phyloP scores from a whole-genome alignment of 2,329 filamentous ascomycete species.

The Stagonosporopsis cucurbitacearum region DNA sequence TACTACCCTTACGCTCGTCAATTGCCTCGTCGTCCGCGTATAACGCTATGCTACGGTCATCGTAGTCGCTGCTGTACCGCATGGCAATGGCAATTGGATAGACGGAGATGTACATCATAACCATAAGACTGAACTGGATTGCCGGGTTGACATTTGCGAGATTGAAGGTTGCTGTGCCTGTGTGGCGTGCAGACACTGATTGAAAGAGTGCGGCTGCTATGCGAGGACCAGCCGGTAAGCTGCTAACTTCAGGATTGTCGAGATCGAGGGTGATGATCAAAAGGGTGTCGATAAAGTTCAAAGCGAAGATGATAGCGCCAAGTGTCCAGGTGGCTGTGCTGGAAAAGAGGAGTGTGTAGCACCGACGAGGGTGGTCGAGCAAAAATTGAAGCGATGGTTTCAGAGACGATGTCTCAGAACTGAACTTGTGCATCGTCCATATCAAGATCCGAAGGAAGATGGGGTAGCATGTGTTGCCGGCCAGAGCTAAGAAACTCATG shows the following conservation, averaged over 20 bases:
- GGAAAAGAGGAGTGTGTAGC: constrained; percentile 68
- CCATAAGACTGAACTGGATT: constrained; percentile 63
- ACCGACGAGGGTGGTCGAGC: constrained; percentile 66
- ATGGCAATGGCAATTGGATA: constrained; percentile 68
- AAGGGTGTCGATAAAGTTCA: constrained; percentile 59
- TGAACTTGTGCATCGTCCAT: constrained; percentile 60
- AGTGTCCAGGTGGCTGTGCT: constrained; percentile 64
- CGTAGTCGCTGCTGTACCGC: constrained; percentile 63
- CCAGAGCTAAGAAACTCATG: constrained; percentile 58
- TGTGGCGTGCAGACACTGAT: constrained; percentile 58
- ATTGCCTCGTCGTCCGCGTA: constrained; percentile 50
- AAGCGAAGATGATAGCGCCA: constrained; percentile 55
- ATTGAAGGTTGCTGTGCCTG: constrained; percentile 56
- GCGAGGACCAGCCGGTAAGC: constrained; percentile 54
- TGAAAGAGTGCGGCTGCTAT: constrained; percentile 65
- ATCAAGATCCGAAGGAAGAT: constrained; percentile 64
- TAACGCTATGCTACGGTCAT: constrained; percentile 65
- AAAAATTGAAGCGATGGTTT: constrained; percentile 61
- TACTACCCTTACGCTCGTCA: constrained; percentile 18
- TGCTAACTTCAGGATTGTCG: constrained; percentile 57
- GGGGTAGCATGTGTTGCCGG: constrained; percentile 63
- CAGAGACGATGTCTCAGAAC: constrained; percentile 46
- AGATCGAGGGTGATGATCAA: constrained; percentile 46
- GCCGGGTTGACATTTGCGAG: constrained; percentile 57
- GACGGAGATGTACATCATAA: constrained; percentile 70